These are phyloP conservation scores for Hypocrella siamensis DNA, from an alignment of 2,329 filamentous ascomycete genomes.

Conservation along the genomic window DNA sequence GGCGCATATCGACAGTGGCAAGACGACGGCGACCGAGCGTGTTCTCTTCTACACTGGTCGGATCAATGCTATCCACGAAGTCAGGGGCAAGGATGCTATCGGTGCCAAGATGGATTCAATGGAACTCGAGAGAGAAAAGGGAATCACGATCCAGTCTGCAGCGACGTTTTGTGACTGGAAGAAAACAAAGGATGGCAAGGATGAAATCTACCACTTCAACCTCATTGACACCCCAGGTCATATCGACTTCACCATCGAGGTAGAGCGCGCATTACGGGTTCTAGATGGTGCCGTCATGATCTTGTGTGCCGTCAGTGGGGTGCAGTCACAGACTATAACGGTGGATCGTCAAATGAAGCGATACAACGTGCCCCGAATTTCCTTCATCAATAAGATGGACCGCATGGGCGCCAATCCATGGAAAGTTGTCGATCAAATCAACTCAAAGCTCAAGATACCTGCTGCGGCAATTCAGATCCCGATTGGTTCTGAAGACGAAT, in stretches of 20 bases:
- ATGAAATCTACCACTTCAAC: slow-evolving; percentile 93
- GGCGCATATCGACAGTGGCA: slow-evolving; percentile 97
- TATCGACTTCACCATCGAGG: slow-evolving; percentile 98
- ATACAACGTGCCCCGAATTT: slow-evolving; percentile 90
- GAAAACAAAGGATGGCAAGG: slow-evolving; percentile 68
- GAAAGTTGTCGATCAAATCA: slow-evolving; percentile 96
- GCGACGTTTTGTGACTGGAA: slow-evolving; percentile 97
- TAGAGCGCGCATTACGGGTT: slow-evolving; percentile 86
- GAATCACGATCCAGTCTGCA: slow-evolving; percentile 96
- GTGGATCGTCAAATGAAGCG: slow-evolving; percentile 97
- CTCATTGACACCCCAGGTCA: slow-evolving; percentile 97
- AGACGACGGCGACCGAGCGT: slow-evolving; percentile 91
- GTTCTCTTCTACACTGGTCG: slow-evolving; percentile 96
- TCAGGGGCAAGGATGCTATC: slow-evolving; percentile 83
- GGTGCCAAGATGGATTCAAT: slow-evolving; percentile 99
- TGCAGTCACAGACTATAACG: slow-evolving; percentile 95
- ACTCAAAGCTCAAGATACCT: slow-evolving; percentile 82
- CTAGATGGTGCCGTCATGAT: slow-evolving; percentile 98
- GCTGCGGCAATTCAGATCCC: slow-evolving; percentile 91
- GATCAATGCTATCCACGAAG: slow-evolving; percentile 94
- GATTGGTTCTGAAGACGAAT: slow-evolving; percentile 82
- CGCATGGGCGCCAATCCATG: slow-evolving; percentile 96
- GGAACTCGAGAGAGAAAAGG: slow-evolving; percentile 96
- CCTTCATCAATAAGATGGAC: slow-evolving; percentile 99
- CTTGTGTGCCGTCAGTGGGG: slow-evolving; percentile 89